Base-by-base conservation (phyloP, 176 grass and related monocot genomes). In the Chrysopogon serrulatus region DNA sequence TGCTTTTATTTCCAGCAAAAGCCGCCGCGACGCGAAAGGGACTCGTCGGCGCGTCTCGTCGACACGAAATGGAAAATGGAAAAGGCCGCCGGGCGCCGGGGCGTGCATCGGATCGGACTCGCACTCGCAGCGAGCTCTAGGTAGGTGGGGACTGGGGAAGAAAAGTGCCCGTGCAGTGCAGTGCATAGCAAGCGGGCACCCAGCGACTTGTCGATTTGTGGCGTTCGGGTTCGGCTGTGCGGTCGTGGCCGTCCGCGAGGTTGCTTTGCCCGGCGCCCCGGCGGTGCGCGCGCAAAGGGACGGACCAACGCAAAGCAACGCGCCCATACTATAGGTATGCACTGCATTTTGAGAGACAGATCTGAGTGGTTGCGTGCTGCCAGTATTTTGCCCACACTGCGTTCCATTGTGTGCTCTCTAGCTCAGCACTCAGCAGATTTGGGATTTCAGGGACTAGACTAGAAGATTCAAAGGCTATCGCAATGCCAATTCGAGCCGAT, bases 21-120 rank as follows among this genome's bases (percentile, higher is more conserved):
- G 72, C n/a, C n/a, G n/a, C n/a, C n/a, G 42, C 3, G 11, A n/a
- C 72, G 16, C 53, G 73, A 90, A 37, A 73, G 83, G 54, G 79
- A 86, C 83, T 2, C 64, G 7, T 24, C 44, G 77, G 0, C 33
- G 23, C 76, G 21, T 3, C n/a, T 54, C 26, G 11, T 51, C 66
- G 3, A 19, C 42, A 35, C 7, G 17, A 16, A 49, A 43, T 0
- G 5, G 7, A 53, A 45, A 73, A 86, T 21, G 32, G 3, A 45
- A 73, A 86, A 27, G 32, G 3, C 83, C 47, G 88, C 73, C 53
- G 53, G 84, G n/a, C n/a, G n/a, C n/a, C n/a, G n/a, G 86, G 39
- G 42, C 67, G n/a, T 74, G 79, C 79, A 68, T 90, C 74, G 84
- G 79, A 68, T 90, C 74, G 84, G 79, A 90, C 79, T 87, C 68